Evolutionary conservation across 345 rosid genomes (phyloP), one percentile per base, ranked within the genome.

Genomic region (Physaria fendleri): DNA sequence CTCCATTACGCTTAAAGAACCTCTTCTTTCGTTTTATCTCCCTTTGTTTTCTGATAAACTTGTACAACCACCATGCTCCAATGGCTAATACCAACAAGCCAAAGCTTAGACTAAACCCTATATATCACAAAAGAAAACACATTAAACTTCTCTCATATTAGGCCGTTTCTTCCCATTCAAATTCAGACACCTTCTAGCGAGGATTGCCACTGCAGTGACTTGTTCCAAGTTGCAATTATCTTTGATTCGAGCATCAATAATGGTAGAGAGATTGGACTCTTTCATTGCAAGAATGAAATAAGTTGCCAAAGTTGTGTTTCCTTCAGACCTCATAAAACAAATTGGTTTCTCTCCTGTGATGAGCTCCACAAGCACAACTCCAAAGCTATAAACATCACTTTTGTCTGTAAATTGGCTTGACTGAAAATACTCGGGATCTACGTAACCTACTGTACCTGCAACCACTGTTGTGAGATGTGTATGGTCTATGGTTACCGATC

Each of bases 351-450:
- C 53, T 20, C 72, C 72, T 0, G 87, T 74, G 17, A 90, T 55
- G 3, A 90, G 79, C 78, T 90, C 92, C 8, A 81, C 65, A 13
- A 89, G 61, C 28, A 89, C 95, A 0, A 89, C 95, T 0, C 97
- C 95, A 4, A 86, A 84, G 35, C 97, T 89, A 40, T 85, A 86
- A n/a, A 89, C 97, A 27, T 89, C 91, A 23, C 58, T 66, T 42
- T 66, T 66, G 24, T 66, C 71, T 5, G 50, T 47, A 17, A 66
- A 66, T 9, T 66, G 57, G 33, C 64, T 66, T 20, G 71, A 55
- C 2, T 66, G 71, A 27, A 56, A 66, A 29, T 66, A 66, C 56
- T 66, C 71, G 13, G 72, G 72, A 49, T 68, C 72, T 3, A 68
- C 25, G 43, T 68, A 68, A 5, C 72, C 72, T 12, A 50, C 9